Conservation (phyloP, 2,329 filamentous ascomycete species). For the Xylariaceae sp. region DNA sequence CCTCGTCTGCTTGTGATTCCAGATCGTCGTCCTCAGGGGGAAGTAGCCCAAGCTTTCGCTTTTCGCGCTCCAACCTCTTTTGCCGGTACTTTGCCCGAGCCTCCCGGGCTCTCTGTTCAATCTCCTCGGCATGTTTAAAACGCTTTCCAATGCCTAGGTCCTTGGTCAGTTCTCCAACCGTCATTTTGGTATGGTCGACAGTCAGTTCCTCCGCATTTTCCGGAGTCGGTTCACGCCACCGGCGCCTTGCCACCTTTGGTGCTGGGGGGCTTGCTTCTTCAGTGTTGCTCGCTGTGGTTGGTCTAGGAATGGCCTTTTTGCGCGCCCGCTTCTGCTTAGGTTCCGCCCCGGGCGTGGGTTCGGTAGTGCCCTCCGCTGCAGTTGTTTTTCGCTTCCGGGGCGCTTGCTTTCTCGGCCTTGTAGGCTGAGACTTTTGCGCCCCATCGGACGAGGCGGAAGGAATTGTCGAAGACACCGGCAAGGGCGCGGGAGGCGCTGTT, state of each 20-base stretch:
- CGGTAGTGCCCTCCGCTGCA: constrained; percentile 8
- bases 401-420: constrained; percentile 21
- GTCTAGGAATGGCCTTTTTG: constrained; percentile 19
- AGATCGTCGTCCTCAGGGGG: constrained; percentile 18
- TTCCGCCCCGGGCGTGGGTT: constrained; percentile 13
- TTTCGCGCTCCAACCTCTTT: constrained; percentile 35
- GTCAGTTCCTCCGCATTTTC: constrained; percentile 56
- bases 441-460: constrained; percentile 12
- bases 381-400: constrained; percentile 26
- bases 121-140: constrained; percentile 67
- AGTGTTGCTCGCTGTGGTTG: constrained; percentile 15
- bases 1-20: constrained; percentile 18
- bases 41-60: constrained; percentile 30
- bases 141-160: constrained; percentile 68
- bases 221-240: constrained; percentile 49
- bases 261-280: constrained; percentile 19
- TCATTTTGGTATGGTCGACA: constrained; percentile 62
- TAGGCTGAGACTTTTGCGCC: constrained; percentile 4
- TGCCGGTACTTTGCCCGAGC: constrained; percentile 28
- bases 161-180: constrained; percentile 67
- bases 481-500: constrained; percentile 20
- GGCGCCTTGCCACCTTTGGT: constrained; percentile 25
- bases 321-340: constrained; percentile 31
- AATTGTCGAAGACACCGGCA: constrained; percentile 15
- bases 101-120: constrained; percentile 60